Conservation (phyloP, 768 basidiomycete genomes). For the Lactarius indigo region DNA sequence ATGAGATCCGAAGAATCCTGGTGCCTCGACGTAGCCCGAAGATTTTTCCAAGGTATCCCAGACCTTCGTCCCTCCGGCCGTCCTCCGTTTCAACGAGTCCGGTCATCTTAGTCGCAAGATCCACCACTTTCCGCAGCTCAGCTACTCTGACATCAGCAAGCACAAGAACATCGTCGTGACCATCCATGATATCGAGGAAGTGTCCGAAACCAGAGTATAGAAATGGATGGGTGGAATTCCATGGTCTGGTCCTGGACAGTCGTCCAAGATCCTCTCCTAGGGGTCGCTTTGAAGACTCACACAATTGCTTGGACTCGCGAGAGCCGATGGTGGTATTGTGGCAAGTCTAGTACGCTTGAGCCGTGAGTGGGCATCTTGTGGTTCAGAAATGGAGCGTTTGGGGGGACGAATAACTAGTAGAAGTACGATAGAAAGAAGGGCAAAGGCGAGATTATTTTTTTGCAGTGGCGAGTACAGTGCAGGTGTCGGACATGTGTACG, state of each 20-base stretch:
- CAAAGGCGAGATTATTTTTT: no score
- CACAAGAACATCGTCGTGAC: not conserved
- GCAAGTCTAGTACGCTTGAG: not conserved
- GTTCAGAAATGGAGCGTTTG: not conserved
- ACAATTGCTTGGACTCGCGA: not conserved
- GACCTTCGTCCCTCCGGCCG: not conserved
- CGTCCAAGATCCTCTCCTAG: not conserved
- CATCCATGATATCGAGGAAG: not conserved
- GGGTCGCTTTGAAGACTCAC: not conserved
- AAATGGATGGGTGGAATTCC: not conserved
- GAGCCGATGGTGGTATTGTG: not conserved
- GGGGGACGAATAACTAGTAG: not conserved
- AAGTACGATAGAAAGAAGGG: not conserved
- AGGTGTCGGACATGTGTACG: no score
- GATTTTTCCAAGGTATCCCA: not conserved
- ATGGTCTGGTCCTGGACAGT: not conserved
- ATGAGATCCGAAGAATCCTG: not conserved
- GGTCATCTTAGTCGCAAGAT: not conserved
- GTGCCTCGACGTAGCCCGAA: not conserved
- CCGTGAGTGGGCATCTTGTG: not conserved
- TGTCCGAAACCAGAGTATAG: not conserved
- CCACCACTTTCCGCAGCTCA: not conserved
- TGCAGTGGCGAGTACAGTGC: no score
- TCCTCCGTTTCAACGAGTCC: accelerated
- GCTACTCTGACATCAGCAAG: not conserved